phyloP scores from a whole-genome alignment of 257 asterid species.

The Avicennia marina region DNA sequence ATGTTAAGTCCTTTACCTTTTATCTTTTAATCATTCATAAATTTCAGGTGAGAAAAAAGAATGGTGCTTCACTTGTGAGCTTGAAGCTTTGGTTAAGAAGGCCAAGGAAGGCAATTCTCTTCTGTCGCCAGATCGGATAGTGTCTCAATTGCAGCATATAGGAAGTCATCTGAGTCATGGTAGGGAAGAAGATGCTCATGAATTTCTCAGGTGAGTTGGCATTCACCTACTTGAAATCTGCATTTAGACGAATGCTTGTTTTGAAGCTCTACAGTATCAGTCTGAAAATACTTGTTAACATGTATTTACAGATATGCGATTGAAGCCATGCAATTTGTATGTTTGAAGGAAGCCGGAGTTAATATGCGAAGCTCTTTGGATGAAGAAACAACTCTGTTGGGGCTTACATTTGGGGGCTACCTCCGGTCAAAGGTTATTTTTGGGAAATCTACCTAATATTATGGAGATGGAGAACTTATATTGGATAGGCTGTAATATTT shows the following conservation, averaged over 20 bases:
- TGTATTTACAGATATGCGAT: constrained; percentile 51
- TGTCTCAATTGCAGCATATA: constrained; percentile 51
- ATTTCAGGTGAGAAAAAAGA: constrained; percentile 47
- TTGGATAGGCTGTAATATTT: background rate
- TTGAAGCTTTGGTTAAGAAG: constrained; percentile 51
- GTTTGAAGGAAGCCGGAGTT: constrained; percentile 54
- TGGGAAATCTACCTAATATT: constrained; percentile 10
- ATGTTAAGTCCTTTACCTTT: background rate
- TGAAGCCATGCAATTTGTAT: constrained; percentile 68
- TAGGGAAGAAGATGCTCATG: constrained; percentile 90
- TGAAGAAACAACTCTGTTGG: constrained; percentile 66
- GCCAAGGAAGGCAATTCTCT: constrained; percentile 53
- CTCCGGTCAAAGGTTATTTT: constrained; percentile 73
- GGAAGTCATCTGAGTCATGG: constrained; percentile 74
- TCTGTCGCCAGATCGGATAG: constrained; percentile 51
- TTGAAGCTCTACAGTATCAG: background rate
- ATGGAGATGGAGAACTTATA: constrained; percentile 10
- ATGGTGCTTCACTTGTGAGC: constrained; percentile 85
- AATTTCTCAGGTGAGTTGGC: constrained; percentile 65
- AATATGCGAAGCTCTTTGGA: constrained; percentile 40
- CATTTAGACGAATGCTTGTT: background rate
- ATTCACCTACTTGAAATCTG: constrained; percentile 3
- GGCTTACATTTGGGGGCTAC: constrained; percentile 87
- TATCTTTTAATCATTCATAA: constrained; percentile 13
- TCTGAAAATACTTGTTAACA: constrained; percentile 1